phyloP scores from a whole-genome alignment of 352 stramenopile species.

The Globisporangium yorkense region DNA sequence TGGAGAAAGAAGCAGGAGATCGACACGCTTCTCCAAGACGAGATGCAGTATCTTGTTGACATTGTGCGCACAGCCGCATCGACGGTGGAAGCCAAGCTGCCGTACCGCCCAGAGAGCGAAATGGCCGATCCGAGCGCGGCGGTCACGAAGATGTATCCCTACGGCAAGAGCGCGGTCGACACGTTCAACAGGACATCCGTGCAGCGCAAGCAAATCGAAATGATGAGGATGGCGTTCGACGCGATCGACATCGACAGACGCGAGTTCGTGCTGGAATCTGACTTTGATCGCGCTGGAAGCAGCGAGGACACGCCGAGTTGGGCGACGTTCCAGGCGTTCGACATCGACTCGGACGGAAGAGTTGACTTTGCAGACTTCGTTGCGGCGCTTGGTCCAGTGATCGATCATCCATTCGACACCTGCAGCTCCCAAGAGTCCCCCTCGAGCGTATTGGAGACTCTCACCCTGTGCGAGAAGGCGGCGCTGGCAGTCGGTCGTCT shows the following conservation, averaged over 20 bases:
- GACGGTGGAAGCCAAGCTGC: not conserved
- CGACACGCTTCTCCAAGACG: slow-evolving; percentile 44
- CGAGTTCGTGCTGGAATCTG: slow-evolving; percentile 26
- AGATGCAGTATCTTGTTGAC: slow-evolving; percentile 50
- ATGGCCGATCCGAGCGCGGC: not conserved
- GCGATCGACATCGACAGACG: slow-evolving; percentile 29
- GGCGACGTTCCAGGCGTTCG: slow-evolving; percentile 42
- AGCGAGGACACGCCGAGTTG: slow-evolving; percentile 21
- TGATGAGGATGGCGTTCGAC: slow-evolving; percentile 38
- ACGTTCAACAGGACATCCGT: slow-evolving; percentile 39
- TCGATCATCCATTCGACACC: slow-evolving; percentile 48
- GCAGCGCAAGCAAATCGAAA: slow-evolving; percentile 39
- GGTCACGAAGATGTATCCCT: slow-evolving; percentile 52
- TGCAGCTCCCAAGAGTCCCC: not conserved
- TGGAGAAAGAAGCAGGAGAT: slow-evolving; percentile 73
- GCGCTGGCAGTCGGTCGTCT: slow-evolving; percentile 35
- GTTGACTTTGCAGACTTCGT: slow-evolving; percentile 57
- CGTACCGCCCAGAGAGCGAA: not conserved
- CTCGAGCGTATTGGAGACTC: slow-evolving; percentile 1
- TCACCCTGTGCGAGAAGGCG: slow-evolving; percentile 36
- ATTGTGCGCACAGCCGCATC: slow-evolving; percentile 13
- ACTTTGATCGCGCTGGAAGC: slow-evolving; percentile 18
- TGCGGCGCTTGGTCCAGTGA: slow-evolving; percentile 33
- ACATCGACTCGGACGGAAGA: slow-evolving; percentile 40
- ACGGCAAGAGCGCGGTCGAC: slow-evolving; percentile 46